These are phyloP conservation scores for Backusella morwellensis DNA, from an alignment of 192 early-diverging fungal species.

Conservation along the genomic window DNA sequence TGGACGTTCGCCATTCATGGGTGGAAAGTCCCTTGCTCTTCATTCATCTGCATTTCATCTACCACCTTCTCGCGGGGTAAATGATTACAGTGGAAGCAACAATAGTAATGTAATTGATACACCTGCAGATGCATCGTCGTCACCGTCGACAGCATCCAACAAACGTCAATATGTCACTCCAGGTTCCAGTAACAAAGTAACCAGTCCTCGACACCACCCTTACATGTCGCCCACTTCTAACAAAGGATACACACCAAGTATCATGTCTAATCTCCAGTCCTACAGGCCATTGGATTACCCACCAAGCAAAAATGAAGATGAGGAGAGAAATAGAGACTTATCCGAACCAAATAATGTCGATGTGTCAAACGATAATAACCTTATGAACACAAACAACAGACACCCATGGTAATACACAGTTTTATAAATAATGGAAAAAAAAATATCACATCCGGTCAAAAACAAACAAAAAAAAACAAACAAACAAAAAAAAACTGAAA, in stretches of 20 bases:
- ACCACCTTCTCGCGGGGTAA: slow-evolving; percentile 2
- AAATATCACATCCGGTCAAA: neutral
- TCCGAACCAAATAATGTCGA: neutral
- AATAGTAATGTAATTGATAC: neutral
- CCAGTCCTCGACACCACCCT: slow-evolving; percentile 8
- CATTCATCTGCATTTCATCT: slow-evolving; percentile 19
- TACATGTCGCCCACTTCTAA: slow-evolving; percentile 8
- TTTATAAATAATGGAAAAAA: slow-evolving; percentile 6
- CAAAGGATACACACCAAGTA: slow-evolving; percentile 9
- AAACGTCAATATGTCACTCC: neutral
- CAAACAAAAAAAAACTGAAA: neutral
- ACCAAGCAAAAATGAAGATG: neutral
- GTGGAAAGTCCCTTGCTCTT: neutral
- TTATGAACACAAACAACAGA: neutral
- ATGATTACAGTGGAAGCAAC: neutral
- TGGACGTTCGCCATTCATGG: neutral
- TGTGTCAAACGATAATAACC: slow-evolving; percentile 7
- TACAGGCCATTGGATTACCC: slow-evolving; percentile 4
- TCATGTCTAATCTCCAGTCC: slow-evolving; percentile 12
- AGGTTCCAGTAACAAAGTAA: neutral
- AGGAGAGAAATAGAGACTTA: neutral
- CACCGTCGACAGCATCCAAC: neutral
- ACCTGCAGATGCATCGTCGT: neutral
- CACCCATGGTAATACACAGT: slow-evolving; percentile 7
- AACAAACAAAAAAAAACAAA: neutral